Evolutionary conservation across 2,329 filamentous ascomycete species (phyloP).

Genomic region (Pleurostoma richardsiae): DNA sequence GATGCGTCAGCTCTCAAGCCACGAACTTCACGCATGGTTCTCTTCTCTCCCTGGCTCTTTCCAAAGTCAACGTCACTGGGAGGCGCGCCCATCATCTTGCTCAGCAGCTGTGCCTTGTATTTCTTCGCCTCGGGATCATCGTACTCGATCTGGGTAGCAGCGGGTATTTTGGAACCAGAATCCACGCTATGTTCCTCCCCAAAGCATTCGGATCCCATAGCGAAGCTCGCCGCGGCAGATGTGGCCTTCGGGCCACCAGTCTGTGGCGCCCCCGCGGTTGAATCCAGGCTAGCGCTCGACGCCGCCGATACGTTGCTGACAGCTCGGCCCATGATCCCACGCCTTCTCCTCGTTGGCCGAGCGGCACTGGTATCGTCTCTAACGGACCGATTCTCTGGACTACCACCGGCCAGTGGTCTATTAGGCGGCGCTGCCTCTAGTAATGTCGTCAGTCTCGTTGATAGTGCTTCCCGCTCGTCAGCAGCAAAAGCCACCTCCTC

Average conservation of each 20-base stretch:
- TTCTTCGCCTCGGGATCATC: slow-evolving; percentile 42
- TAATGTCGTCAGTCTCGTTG: slow-evolving; percentile 36
- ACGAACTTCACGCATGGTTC: too few relatives aligned
- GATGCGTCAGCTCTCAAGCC: too few relatives aligned
- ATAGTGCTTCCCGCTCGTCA: slow-evolving; percentile 34
- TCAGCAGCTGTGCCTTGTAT: slow-evolving; percentile 37
- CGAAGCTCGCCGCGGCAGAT: slow-evolving; percentile 3
- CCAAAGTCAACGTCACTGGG: too few relatives aligned
- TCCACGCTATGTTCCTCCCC: background rate
- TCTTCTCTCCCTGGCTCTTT: too few relatives aligned
- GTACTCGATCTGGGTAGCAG: slow-evolving; percentile 49
- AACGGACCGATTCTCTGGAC: too few relatives aligned
- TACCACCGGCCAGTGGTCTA: too few relatives aligned
- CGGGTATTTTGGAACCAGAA: slow-evolving; percentile 20
- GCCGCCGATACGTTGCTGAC: slow-evolving; percentile 51
- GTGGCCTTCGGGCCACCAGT: slow-evolving; percentile 3
- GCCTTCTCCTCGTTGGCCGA: slow-evolving; percentile 24
- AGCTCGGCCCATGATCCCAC: slow-evolving; percentile 52
- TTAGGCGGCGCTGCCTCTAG: slow-evolving; percentile 19
- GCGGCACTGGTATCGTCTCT: background rate
- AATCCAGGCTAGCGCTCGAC: slow-evolving; percentile 40
- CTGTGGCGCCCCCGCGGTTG: slow-evolving; percentile 14
- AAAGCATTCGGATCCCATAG: slow-evolving; percentile 1
- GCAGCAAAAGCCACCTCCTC: slow-evolving; percentile 12
- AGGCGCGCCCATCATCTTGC: slow-evolving; percentile 29